Evolutionary conservation across 2,329 filamentous ascomycete genomes (phyloP), one percentile per base, ranked within the genome.

Genomic region (Aspergillus sp.): DNA sequence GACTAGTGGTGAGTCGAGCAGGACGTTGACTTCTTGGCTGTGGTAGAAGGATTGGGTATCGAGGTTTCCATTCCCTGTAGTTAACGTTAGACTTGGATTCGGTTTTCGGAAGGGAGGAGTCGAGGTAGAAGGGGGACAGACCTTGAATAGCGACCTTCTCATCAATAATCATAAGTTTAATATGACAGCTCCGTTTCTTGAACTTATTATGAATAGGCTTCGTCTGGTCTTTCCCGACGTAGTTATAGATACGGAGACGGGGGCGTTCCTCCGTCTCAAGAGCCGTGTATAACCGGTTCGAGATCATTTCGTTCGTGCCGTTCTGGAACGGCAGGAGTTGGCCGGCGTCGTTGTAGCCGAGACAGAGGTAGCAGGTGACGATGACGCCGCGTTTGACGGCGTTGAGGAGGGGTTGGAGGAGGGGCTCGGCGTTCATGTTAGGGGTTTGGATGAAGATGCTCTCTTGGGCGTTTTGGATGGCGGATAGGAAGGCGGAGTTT

Each of bases 31-130:
- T 72, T 94, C 90, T 72, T 92, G 89, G 56, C 84, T 87, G 69
- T 94, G 90, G 65, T 83, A 92, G 87, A 89, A 93, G 20, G 83
- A 87, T 73, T 94, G 90, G 1, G 90, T 92, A 66, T 94, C 90
- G 71, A 92, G 88, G 68, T 93, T 94, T 0, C 90, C 90, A 63
- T 85, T 90, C 3, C 90, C 74, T 75, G 18, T 6, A 32, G 31
- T 3, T 10, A 32, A 32, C 31, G 31, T 32, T 32, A 12, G 31
- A 32, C 9, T 5, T 24, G 24, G 24, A 24, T 4, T 24, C 11
- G 9, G 12, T 12, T 10, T 6, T 32, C 11, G 7, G 31, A 11
- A 32, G 31, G 31, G 31, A 32, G 12, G 10, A 12, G 31, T 24
- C 6, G 24, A 24, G 31, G 12, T 6, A 45, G 5, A 12, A 26